phyloP scores from a whole-genome alignment of 2,329 filamentous ascomycete species.

The Apiospora rasikravindrae region DNA sequence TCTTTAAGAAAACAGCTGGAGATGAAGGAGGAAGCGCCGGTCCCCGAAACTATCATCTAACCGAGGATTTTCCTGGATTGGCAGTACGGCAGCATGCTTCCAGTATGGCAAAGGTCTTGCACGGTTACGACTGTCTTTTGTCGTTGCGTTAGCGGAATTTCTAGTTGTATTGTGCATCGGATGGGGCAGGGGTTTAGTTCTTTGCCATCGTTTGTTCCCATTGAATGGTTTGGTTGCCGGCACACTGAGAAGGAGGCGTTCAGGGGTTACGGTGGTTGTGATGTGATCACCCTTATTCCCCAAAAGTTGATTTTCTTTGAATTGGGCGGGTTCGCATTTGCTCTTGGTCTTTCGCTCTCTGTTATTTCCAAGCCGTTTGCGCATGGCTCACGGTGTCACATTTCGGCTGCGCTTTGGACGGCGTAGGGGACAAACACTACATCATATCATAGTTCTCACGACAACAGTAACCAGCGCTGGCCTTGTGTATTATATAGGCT shows the following conservation, averaged over 20 bases:
- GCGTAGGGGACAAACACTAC: background rate
- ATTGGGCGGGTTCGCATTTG: constrained; percentile 3
- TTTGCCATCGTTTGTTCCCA: constrained; percentile 1
- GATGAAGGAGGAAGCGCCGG: constrained; percentile 28
- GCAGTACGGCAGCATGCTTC: background rate
- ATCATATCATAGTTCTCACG: constrained; percentile 18
- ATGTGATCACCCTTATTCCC: constrained; percentile 16
- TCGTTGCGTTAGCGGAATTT: constrained; percentile 10
- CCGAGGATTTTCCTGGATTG: background rate
- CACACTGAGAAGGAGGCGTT: constrained; percentile 11
- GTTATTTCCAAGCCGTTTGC: background rate
- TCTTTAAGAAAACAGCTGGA: constrained; percentile 40
- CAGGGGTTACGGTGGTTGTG: constrained; percentile 16
- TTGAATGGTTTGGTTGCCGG: background rate
- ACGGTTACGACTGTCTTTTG: constrained; percentile 8
- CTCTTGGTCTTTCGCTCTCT: constrained; percentile 10
- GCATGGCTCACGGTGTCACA: background rate
- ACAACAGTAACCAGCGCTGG: background rate
- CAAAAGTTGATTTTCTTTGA: constrained; percentile 14
- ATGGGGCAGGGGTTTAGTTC: background rate
- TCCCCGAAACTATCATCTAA: constrained; percentile 22
- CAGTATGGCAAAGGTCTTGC: background rate
- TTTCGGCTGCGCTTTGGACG: background rate
- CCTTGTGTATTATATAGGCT: constrained; percentile 34
- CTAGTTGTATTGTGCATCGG: constrained; percentile 8